Percentiles rank a stretch among this genome's conserved stretches.
phyloP scores from a whole-genome alignment of 164 flowering plant species.

The Liriodendron chinense region DNA sequence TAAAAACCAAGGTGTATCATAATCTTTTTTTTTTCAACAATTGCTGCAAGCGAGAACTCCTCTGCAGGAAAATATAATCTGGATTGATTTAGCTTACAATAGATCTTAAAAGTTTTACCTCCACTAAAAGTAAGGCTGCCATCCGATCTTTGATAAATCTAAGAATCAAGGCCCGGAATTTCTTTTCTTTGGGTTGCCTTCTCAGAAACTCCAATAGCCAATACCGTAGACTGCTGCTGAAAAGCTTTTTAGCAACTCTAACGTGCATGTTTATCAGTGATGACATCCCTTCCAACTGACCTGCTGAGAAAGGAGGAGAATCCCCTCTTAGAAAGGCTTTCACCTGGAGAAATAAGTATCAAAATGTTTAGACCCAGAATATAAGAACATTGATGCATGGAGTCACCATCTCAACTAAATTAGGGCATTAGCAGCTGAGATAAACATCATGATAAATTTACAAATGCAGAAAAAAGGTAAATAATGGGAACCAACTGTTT shows the following conservation, averaged over 20 bases:
- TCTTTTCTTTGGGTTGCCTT: conserved; percentile 71
- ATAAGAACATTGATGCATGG: not conserved
- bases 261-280: conserved; percentile 51
- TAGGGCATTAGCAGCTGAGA: not conserved
- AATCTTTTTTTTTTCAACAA: too few species aligned
- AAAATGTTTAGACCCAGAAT: not conserved
- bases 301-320: conserved; percentile 69
- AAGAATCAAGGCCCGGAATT: conserved; percentile 71
- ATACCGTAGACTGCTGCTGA: conserved; percentile 70
- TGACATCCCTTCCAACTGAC: conserved; percentile 85
- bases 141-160: conserved; percentile 80
- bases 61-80: too few species aligned
- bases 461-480: too few species aligned
- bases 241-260: conserved; percentile 56
- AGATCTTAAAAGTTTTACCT: conserved; percentile 38
- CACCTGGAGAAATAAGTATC: conserved; percentile 40
- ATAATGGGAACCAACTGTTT: too few species aligned
- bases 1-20: too few species aligned
- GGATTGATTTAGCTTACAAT: too few species aligned
- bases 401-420: not conserved
- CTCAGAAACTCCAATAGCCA: conserved; percentile 83
- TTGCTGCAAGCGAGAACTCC: too few species aligned
- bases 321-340: conserved; percentile 86
- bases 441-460: too few species aligned
- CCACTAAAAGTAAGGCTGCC: conserved; percentile 69